Evolutionary conservation across 2,329 filamentous ascomycete genomes (phyloP), one percentile per base, ranked within the genome.

Genomic region (Chrysosporium queenslandicum): DNA sequence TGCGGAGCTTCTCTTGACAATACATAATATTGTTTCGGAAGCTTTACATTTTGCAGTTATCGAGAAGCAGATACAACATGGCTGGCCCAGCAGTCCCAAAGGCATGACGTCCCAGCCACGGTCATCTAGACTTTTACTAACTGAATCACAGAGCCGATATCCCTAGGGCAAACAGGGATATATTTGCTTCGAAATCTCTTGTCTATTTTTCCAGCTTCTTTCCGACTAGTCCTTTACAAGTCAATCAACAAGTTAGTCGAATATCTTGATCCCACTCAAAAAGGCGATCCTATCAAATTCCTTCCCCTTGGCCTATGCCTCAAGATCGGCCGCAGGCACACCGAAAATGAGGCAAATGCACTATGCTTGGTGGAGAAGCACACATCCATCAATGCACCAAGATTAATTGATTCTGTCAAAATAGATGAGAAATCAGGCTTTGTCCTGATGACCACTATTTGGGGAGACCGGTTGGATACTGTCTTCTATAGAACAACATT

Each of bases 291-390:
- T 39, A 29, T 54, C 16, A 56, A 54, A 20, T 40, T 16, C 40
- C 53, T 57, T 32, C 55, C 55, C n/a, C 37, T 57, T 12, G 53
- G 53, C 20, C 39, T 57, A 14, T 50, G 37, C 40, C 46, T 57
- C 12, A 57, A 57, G 25, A 48, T 21, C 32, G 46, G 41, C 4
- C 45, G 30, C 11, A 25, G 21, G 5, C 23, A 42, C 23, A 53
- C 55, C 12, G 36, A 29, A 29, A 57, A 57, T 42, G 55, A 57
- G 30, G 55, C 55, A 11, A 57, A 55, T 25, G 53, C 55, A 16
- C 27, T 57, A 9, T 30, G 40, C 4, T 14, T 57, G 16, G 50
- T 46, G 3, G 53, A 57, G 27, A 55, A 55, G 18, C 25, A 57
- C 46, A 55, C 53, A 21, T 43, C 46, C 8, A 52, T 57, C n/a